Conservation (phyloP, 208 protist genomes). For the Kentomonas sorsogonicus region DNA sequence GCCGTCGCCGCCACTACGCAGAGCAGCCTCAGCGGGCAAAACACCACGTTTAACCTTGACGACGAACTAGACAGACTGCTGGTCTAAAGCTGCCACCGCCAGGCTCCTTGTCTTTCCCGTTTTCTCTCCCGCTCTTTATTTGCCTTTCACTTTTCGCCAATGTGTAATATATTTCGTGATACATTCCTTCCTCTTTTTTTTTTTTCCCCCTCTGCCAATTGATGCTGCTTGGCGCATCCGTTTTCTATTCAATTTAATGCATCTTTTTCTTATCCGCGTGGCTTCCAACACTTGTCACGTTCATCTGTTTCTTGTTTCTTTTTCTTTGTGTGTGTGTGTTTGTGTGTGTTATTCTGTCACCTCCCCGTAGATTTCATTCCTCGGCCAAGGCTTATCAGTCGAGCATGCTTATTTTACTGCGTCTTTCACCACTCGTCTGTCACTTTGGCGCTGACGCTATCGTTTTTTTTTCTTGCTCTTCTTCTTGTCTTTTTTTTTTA, state of each 20-base stretch:
- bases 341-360: too few relatives aligned
- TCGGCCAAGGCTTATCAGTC: too few relatives aligned
- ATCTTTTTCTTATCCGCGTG: too few relatives aligned
- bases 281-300: neutral
- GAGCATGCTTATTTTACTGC: too few relatives aligned
- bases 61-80: constrained; percentile 18
- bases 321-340: too few relatives aligned
- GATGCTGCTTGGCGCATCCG: neutral
- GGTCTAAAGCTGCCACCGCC: too few relatives aligned
- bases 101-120: too few relatives aligned
- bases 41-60: constrained; percentile 16
- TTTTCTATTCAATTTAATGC: neutral
- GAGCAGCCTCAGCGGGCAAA: neutral
- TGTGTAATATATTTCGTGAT: neutral
- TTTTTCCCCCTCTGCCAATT: neutral
- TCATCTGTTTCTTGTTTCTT: neutral
- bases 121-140: constrained; percentile 6
- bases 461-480: constrained; percentile 11
- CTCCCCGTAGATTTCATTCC: too few relatives aligned
- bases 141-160: neutral
- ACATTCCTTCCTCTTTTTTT: constrained; percentile 1
- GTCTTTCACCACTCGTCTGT: too few relatives aligned
- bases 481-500: constrained; percentile 5
- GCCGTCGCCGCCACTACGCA: neutral
- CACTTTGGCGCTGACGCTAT: neutral